Base-by-base conservation (phyloP, 306 rosid species). In the Cucumis melo region DNA sequence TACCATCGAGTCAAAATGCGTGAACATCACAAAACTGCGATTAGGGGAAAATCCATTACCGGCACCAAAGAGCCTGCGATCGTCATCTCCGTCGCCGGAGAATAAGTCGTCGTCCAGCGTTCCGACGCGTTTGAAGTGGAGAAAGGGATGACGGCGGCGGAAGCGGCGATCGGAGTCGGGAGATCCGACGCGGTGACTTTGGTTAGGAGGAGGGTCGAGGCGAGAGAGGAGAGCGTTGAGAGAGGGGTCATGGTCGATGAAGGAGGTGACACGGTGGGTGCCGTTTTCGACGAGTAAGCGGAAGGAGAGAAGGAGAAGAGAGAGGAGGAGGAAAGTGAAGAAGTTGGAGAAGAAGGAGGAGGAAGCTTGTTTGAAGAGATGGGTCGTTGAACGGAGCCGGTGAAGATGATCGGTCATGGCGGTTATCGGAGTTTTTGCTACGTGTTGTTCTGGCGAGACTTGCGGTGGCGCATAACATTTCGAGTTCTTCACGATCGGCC, bases 31-130 rank as follows among this genome's bases (percentile, higher is more conserved):
- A 54, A 79, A 60, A 61, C 86, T 87, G 2, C 87, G 86, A 76
- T 92, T 92, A 21, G 80, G 55, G 1, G 87, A 48, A 4, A 81
- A 16, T 32, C 83, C 82, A 8, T 80, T 74, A 17, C 78, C 77
- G 42, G 90, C 72, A 17, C 93, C 93, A 39, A 91, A 86, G 14
- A 89, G 80, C 60, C 79, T 58, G 21, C 92, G 89, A 9, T 87
- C 91, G 4, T 87, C 91, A 60, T 85, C 90, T 50, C 91, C 97
- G 27, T 89, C 98, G 5, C 92, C 96, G 67, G 97, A 87, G 88
- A 91, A 93, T 67, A 91, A 88, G 70, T 91, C 96, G 1, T 89
- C 98, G 17, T 91, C 97, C 34, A 94, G 89, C 87, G 97, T 90
- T 64, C 93, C 93, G 44, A 90, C 91, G 0, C 95, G 90, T 58